These are phyloP conservation scores for Euphorbia schlechtendalii DNA, from an alignment of 441 rosid genomes.

Conservation along the genomic window DNA sequence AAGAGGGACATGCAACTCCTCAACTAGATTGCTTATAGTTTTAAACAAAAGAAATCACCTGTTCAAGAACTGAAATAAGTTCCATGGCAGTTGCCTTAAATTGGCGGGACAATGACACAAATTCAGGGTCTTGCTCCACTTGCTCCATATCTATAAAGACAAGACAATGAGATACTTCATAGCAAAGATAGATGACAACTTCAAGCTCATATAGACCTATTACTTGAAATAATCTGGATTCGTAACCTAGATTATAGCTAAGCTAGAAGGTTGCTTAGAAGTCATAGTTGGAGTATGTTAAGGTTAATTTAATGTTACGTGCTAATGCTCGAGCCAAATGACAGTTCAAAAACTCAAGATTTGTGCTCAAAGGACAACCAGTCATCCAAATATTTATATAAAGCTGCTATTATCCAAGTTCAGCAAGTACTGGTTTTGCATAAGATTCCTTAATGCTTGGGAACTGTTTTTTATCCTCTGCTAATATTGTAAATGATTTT, in stretches of 20 bases:
- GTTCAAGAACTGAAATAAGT: slow-evolving; percentile 93
- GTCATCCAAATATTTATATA: background rate
- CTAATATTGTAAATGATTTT: background rate
- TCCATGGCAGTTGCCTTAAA: slow-evolving; percentile 94
- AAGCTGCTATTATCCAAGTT: background rate
- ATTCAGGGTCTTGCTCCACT: slow-evolving; percentile 90
- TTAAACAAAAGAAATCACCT: slow-evolving; percentile 34
- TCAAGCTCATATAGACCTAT: too few relatives aligned
- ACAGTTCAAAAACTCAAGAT: background rate
- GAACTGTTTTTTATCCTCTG: background rate
- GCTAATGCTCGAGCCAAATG: background rate
- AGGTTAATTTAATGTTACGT: too few relatives aligned
- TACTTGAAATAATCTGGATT: too few relatives aligned
- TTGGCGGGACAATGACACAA: slow-evolving; percentile 71
- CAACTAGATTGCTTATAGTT: background rate
- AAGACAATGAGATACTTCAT: too few relatives aligned
- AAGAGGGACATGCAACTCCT: background rate
- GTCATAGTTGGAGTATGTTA: too few relatives aligned
- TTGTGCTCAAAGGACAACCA: background rate
- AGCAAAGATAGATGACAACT: too few relatives aligned
- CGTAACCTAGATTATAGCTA: too few relatives aligned
- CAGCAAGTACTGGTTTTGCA: background rate
- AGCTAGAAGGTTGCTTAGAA: too few relatives aligned
- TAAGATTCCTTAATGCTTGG: background rate
- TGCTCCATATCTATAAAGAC: slow-evolving; percentile 80